phyloP scores from a whole-genome alignment of 176 grass and related monocot species.

The Eremochloa ophiuroides region DNA sequence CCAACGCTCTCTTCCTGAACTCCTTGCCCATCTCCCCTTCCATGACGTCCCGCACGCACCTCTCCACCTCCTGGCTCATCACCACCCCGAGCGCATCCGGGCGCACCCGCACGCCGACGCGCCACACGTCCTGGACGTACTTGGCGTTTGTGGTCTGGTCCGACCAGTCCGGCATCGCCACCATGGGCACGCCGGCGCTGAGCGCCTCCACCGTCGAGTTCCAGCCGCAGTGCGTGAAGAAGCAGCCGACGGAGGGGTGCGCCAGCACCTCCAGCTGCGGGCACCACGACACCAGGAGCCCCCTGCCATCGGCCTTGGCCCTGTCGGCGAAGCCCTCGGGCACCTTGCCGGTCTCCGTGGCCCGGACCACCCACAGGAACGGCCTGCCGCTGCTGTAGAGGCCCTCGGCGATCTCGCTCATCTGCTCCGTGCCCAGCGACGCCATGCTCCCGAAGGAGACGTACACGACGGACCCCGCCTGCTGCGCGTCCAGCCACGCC shows the following conservation, averaged over 20 bases:
- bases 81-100: neutral
- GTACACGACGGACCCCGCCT: constrained; percentile 36
- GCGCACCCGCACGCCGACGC: constrained; percentile 36
- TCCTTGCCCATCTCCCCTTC: constrained; percentile 14
- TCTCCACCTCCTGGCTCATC: constrained; percentile 23
- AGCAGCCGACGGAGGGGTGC: constrained; percentile 51
- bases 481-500: constrained; percentile 36
- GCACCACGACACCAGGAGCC: constrained; percentile 47
- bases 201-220: constrained; percentile 58
- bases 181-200: constrained; percentile 29
- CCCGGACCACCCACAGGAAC: constrained; percentile 63
- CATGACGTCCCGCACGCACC: constrained; percentile 31
- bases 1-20: constrained; percentile 19
- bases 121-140: constrained; percentile 67
- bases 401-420: constrained; percentile 40
- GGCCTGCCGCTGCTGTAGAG: constrained; percentile 31
- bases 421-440: neutral
- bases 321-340: neutral
- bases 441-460: constrained; percentile 61
- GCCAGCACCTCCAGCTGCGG: constrained; percentile 63
- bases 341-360: constrained; percentile 18
- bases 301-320: neutral
- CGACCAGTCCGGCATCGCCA: constrained; percentile 54
- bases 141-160: constrained; percentile 71
- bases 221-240: constrained; percentile 66